Conservation (phyloP, 176 grass and related monocot genomes). For the Zoysia japonica region DNA sequence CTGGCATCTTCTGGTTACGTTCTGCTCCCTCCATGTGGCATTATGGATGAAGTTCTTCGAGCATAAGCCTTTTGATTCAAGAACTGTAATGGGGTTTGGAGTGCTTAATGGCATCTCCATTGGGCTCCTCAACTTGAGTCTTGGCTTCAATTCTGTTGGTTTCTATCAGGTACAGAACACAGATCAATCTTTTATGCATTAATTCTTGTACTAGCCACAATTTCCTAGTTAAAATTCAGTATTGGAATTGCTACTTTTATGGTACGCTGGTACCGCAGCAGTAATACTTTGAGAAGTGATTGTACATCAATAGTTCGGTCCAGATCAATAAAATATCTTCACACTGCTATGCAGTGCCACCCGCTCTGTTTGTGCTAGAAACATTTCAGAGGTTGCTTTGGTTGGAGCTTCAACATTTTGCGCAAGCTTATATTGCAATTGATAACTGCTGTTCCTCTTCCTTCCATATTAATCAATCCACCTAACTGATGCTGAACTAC, state of each 20-base stretch:
- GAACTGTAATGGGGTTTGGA: slow-evolving; percentile 97
- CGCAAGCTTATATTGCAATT: slow-evolving; percentile 35
- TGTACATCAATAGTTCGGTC: slow-evolving; percentile 31
- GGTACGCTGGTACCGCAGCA: slow-evolving; percentile 18
- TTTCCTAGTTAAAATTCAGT: slow-evolving; percentile 18
- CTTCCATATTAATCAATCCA: slow-evolving; percentile 53
- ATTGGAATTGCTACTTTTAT: slow-evolving; percentile 21
- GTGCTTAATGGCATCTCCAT: slow-evolving; percentile 98
- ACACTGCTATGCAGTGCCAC: slow-evolving; percentile 19
- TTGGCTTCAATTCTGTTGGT: slow-evolving; percentile 99
- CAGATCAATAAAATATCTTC: slow-evolving; percentile 33
- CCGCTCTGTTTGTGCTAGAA: slow-evolving; percentile 27
- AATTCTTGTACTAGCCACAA: slow-evolving; percentile 25
- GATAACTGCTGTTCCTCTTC: slow-evolving; percentile 35
- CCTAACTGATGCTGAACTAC: slow-evolving; percentile 54
- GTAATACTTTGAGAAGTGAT: slow-evolving; percentile 3
- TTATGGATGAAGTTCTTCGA: slow-evolving; percentile 94
- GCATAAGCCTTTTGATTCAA: slow-evolving; percentile 95
- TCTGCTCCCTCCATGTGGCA: slow-evolving; percentile 95
- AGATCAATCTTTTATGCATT: slow-evolving; percentile 2
- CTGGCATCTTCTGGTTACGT: slow-evolving; percentile 99
- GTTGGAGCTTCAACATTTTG: slow-evolving; percentile 31
- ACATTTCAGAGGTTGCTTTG: slow-evolving; percentile 18
- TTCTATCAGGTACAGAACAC: slow-evolving; percentile 82
- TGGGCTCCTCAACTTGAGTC: slow-evolving; percentile 95